A percentile compares a stretch with the other conserved stretches of the same genome.
These are phyloP conservation scores for Leishmania gerbilli DNA, from an alignment of 208 protist genomes.

Conservation along the genomic window DNA sequence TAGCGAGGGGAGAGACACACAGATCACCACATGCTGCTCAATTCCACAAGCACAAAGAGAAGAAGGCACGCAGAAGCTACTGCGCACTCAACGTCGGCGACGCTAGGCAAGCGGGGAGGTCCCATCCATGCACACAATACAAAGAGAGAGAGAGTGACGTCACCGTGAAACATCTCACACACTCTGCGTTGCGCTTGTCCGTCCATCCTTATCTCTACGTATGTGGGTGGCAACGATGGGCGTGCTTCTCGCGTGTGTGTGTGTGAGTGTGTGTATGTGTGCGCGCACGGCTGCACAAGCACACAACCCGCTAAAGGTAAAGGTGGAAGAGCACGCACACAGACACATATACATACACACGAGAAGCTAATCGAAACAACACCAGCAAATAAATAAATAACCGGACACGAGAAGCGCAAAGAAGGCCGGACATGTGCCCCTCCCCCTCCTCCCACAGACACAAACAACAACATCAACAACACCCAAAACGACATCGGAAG, in stretches of 20 bases:
- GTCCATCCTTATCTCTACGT: not conserved
- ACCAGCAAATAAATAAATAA: not conserved
- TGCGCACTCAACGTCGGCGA: not conserved
- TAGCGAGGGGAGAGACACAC: not conserved
- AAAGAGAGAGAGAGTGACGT: not conserved
- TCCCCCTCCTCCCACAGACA: not conserved
- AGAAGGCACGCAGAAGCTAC: not conserved
- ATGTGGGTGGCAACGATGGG: not conserved
- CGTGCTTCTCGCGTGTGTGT: not conserved
- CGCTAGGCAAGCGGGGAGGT: not conserved
- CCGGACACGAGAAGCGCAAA: not conserved
- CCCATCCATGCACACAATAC: not conserved
- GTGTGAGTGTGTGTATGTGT: not conserved
- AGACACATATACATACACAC: not conserved
- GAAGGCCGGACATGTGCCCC: not conserved
- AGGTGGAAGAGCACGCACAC: not conserved
- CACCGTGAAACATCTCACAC: not conserved
- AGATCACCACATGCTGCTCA: not conserved
- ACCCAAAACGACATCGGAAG: not conserved
- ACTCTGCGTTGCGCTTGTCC: not conserved
- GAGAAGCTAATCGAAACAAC: not conserved
- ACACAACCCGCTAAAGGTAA: not conserved
- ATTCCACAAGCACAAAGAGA: not conserved
- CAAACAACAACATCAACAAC: not conserved
- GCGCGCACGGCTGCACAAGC: not conserved